A percentile compares a stretch with the other conserved stretches of the same genome.
Evolutionary conservation across 345 rosid genomes (phyloP).

Genomic region (Hibiscus syriacus): DNA sequence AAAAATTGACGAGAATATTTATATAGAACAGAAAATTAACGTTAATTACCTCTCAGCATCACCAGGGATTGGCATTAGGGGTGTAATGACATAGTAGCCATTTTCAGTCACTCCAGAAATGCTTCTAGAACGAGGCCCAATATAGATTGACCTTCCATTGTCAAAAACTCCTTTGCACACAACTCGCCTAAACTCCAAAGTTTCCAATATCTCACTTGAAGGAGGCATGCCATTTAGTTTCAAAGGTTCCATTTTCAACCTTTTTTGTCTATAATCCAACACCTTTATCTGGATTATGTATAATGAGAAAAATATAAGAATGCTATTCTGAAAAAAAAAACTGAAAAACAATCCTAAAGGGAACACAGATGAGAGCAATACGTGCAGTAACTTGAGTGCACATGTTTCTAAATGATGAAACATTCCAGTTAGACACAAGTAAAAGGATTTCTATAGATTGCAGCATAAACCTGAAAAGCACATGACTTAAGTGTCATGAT

Average conservation of each 20-base stretch:
- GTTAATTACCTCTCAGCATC: constrained; percentile 55
- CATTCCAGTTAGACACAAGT: too few species aligned
- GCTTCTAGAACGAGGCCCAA: constrained; percentile 94
- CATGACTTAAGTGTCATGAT: neutral
- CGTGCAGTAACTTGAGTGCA: neutral
- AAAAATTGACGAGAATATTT: neutral
- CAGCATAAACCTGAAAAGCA: neutral
- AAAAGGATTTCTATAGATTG: neutral
- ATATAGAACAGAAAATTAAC: neutral
- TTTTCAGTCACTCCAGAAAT: constrained; percentile 91
- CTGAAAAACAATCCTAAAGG: neutral
- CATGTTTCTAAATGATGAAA: neutral
- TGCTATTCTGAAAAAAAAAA: neutral
- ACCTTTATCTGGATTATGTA: constrained; percentile 47
- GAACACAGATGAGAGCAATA: neutral
- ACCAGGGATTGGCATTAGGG: constrained; percentile 58
- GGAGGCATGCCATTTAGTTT: constrained; percentile 40
- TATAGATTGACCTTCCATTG: constrained; percentile 54
- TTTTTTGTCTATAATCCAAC: constrained; percentile 58
- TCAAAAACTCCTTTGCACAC: constrained; percentile 64
- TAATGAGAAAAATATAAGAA: neutral
- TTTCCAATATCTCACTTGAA: constrained; percentile 31
- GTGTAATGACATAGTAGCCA: constrained; percentile 75
- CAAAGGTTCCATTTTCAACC: constrained; percentile 71
- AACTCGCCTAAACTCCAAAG: constrained; percentile 76